Percentiles rank a stretch among this genome's conserved stretches.
Evolutionary conservation across 805 yeast genomes (phyloP).

Genomic region (Kodamaea nitidulidarum): DNA sequence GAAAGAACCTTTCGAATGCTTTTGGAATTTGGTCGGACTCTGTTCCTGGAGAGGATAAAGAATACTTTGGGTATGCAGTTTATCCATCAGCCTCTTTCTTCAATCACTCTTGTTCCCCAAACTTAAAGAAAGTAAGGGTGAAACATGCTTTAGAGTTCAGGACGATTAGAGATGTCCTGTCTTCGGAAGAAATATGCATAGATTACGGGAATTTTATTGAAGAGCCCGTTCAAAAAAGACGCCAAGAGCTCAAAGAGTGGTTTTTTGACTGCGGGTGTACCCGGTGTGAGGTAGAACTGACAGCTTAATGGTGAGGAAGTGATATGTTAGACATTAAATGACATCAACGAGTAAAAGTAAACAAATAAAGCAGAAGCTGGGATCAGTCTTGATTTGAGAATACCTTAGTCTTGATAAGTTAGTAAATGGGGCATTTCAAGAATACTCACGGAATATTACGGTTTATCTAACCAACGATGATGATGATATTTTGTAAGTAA

Average conservation of each 20-base stretch:
- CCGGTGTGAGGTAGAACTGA: slow-evolving; percentile 35
- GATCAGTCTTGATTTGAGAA: no score
- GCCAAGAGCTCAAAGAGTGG: slow-evolving; percentile 47
- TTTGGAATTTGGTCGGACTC: slow-evolving; percentile 62
- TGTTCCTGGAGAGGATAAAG: slow-evolving; percentile 41
- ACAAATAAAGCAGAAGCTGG: no score
- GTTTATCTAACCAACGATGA: no score
- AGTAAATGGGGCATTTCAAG: no score
- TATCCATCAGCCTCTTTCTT: slow-evolving; percentile 63
- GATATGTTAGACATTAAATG: no score
- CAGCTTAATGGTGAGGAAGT: no score
- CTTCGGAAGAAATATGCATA: slow-evolving; percentile 53
- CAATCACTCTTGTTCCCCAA: slow-evolving; percentile 65
- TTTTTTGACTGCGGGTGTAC: slow-evolving; percentile 54
- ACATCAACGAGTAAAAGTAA: no score
- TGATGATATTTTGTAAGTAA: no score
- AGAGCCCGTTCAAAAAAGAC: slow-evolving; percentile 40
- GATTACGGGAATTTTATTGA: slow-evolving; percentile 53
- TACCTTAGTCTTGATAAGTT: no score
- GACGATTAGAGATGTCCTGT: slow-evolving; percentile 35
- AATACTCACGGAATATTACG: no score
- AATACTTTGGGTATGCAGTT: slow-evolving; percentile 57
- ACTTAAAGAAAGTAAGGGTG: slow-evolving; percentile 42
- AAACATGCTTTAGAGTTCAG: slow-evolving; percentile 40
- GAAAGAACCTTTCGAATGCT: slow-evolving; percentile 62